Conservation (phyloP, 768 basidiomycete genomes). For the Pisolithus orientalis region DNA sequence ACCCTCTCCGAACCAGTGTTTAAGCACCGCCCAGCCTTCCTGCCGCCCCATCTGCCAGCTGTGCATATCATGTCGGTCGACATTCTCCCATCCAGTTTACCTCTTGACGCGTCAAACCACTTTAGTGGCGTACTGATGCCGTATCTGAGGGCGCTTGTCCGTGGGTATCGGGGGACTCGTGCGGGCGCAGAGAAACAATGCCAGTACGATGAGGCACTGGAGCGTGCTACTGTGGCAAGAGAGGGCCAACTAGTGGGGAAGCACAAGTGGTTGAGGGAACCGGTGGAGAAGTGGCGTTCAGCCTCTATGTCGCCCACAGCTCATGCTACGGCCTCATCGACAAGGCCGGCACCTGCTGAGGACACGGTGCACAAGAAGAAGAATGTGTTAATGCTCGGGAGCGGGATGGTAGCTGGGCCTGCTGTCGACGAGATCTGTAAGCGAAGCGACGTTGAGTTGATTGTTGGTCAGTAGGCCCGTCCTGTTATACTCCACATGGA, state of each 20-base stretch:
- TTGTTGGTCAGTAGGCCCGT: constrained; percentile 58
- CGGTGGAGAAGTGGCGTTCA: constrained; percentile 40
- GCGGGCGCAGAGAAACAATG: constrained; percentile 16
- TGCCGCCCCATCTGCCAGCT: constrained; percentile 43
- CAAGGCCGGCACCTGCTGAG: not conserved
- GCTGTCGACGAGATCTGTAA: constrained; percentile 70
- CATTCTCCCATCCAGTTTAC: constrained; percentile 82
- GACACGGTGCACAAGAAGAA: constrained; percentile 36
- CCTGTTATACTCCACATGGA: too few species aligned
- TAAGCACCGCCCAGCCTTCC: constrained; percentile 36
- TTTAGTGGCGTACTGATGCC: constrained; percentile 65
- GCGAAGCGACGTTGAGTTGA: constrained; percentile 55
- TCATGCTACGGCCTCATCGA: not conserved
- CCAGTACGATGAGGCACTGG: constrained; percentile 38
- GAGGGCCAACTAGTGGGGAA: constrained; percentile 46
- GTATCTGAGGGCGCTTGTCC: constrained; percentile 58
- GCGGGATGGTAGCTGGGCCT: constrained; percentile 94
- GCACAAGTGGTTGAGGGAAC: constrained; percentile 54
- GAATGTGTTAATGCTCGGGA: constrained; percentile 77
- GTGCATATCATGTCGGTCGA: constrained; percentile 85
- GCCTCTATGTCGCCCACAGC: not conserved
- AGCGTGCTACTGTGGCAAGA: constrained; percentile 65
- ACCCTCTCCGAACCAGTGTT: constrained; percentile 77
- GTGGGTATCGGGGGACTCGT: constrained; percentile 28
- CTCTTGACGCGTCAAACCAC: constrained; percentile 71